Base-by-base conservation (phyloP, 1,284 basidiomycete species). In the Ganoderma leucocontextum region DNA sequence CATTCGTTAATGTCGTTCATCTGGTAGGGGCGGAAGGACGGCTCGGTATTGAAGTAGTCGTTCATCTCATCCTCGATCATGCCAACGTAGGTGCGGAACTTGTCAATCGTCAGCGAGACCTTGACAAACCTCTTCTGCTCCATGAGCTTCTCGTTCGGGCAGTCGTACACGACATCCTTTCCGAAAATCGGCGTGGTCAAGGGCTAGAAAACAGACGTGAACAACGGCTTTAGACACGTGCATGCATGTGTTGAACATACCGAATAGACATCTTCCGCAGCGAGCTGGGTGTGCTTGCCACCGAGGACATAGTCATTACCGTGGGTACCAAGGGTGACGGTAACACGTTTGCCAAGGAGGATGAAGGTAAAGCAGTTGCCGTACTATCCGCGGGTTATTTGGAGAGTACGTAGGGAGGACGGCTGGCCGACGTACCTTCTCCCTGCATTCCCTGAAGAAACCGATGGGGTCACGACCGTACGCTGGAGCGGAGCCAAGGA, bases 61-160 rank as follows among this genome's bases (percentile, higher is more conserved):
- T 89, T 85, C 63, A 95, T 91, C 80, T 98, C 97, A 47, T 93
- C 85, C 69, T 92, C 90, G 74, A 99, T 95, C 89, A 98, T 93
- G 64, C 91, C 90, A 44, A 98, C 93, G 78, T 99, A 99, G 53
- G 90, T 87, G 47, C 92, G 89, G 81, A 99, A 92, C 79, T 98
- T 97, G 41, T 99, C 97, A 25, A 89, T 90, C 9, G 95, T 94
- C 10, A 99, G 88, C 53, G 97, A 97, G 73, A 96, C 92, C 83
- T 97, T 98, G 81, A 97, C 91, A 74, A 99, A 98, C 80, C 94
- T 95, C 87, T 99, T 99, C 82, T 99, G 98, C 79, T 99, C 97
- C 97, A 99, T 99, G 79, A 99, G 91, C 63, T 95, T 86, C 66
- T 96, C 93, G 80, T 99, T 99, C 39, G 98, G 97, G 66, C 96